phyloP scores from a whole-genome alignment of 2,329 filamentous ascomycete species.

The Phaeosphaeriaceae sp. region DNA sequence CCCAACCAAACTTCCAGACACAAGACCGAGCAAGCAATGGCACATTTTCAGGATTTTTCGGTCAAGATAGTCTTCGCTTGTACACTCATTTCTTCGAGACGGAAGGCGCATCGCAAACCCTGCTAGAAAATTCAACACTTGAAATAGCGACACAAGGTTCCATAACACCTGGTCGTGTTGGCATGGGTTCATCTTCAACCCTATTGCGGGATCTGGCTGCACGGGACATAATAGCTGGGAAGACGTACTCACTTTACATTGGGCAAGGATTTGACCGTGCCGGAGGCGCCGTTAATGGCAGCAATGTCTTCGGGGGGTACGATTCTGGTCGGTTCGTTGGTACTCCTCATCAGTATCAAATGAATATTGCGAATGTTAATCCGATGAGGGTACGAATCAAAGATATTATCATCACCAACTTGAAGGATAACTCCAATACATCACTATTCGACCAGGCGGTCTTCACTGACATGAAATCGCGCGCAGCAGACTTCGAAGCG shows the following conservation, averaged over 20 bases:
- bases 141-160: constrained; percentile 42
- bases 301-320: constrained; percentile 53
- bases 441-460: constrained; percentile 42
- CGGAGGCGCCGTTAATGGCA: constrained; percentile 51
- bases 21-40: constrained; percentile 32
- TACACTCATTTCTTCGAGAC: constrained; percentile 52
- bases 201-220: constrained; percentile 47
- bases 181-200: constrained; percentile 51
- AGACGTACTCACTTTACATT: constrained; percentile 53
- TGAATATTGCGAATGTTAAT: constrained; percentile 38
- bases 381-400: constrained; percentile 49
- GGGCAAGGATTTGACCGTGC: constrained; percentile 51
- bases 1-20: constrained; percentile 30
- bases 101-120: constrained; percentile 45
- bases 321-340: constrained; percentile 52
- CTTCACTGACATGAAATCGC: constrained; percentile 42
- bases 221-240: constrained; percentile 45
- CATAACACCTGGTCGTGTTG: constrained; percentile 44
- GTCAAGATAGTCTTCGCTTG: constrained; percentile 44
- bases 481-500: constrained; percentile 45
- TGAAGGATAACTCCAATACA: constrained; percentile 35
- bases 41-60: constrained; percentile 36
- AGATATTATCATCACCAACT: constrained; percentile 48
- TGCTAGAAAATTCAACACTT: constrained; percentile 43
- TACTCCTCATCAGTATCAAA: constrained; percentile 39